Conservation (phyloP, 352 stramenopile species). For the Sclerospora graminicola region DNA sequence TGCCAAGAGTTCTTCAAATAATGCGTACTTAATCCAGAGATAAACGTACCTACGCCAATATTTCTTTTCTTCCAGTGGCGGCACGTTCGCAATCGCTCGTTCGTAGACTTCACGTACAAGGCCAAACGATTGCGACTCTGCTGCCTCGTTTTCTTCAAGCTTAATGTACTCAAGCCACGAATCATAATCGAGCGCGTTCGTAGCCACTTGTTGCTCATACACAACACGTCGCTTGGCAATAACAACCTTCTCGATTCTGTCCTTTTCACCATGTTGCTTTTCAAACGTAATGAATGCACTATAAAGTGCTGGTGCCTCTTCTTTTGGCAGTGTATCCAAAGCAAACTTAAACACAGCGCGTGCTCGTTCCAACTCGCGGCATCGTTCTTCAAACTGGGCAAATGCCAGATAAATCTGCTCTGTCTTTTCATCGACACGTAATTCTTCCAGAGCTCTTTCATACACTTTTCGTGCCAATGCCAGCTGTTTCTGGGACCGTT, state of each 20-base stretch:
- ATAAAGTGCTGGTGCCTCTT: slow-evolving; percentile 91
- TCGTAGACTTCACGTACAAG: slow-evolving; percentile 93
- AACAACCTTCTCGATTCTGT: slow-evolving; percentile 95
- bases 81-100: slow-evolving; percentile 90
- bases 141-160: slow-evolving; percentile 90
- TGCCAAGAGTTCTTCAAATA: slow-evolving; percentile 94
- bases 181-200: slow-evolving; percentile 95
- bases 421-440: slow-evolving; percentile 67
- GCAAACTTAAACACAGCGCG: slow-evolving; percentile 85
- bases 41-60: slow-evolving; percentile 99
- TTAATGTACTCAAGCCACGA: slow-evolving; percentile 98
- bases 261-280: slow-evolving; percentile 94
- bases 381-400: slow-evolving; percentile 96
- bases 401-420: slow-evolving; percentile 91
- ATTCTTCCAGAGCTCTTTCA: slow-evolving; percentile 91
- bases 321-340: slow-evolving; percentile 68
- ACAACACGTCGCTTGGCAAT: slow-evolving; percentile 90
- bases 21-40: slow-evolving; percentile 98
- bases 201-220: slow-evolving; percentile 89
- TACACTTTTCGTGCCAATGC: slow-evolving; percentile 90
- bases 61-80: slow-evolving; percentile 91
- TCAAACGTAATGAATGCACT: slow-evolving; percentile 96
- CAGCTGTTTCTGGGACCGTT: slow-evolving; percentile 90
- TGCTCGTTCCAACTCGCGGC: slow-evolving; percentile 87
- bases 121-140: slow-evolving; percentile 35